Percentiles rank a stretch among this genome's conserved stretches.
phyloP scores from a whole-genome alignment of 2,329 filamentous ascomycete genomes.

The Aspergillus ruber region DNA sequence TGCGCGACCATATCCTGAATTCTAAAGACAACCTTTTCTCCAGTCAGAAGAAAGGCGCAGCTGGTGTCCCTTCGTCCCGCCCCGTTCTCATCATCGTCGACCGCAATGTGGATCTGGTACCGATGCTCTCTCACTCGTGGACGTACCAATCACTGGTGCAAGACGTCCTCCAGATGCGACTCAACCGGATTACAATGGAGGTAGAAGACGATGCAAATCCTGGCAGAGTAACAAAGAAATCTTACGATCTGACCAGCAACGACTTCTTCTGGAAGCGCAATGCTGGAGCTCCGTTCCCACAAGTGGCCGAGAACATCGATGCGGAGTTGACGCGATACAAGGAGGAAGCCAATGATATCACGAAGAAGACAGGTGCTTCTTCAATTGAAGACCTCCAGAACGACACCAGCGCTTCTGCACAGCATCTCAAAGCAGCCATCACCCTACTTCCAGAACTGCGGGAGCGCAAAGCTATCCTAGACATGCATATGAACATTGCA shows the following conservation, averaged over 20 bases:
- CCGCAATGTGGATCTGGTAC: slow-evolving; percentile 88
- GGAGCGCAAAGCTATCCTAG: slow-evolving; percentile 84
- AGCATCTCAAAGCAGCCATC: slow-evolving; percentile 93
- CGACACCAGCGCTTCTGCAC: slow-evolving; percentile 80
- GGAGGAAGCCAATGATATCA: slow-evolving; percentile 89
- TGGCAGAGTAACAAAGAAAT: slow-evolving; percentile 70
- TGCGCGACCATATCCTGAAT: slow-evolving; percentile 93
- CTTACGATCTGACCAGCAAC: slow-evolving; percentile 80
- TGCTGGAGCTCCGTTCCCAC: slow-evolving; percentile 81
- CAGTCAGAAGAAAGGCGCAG: slow-evolving; percentile 52
- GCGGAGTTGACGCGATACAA: slow-evolving; percentile 90
- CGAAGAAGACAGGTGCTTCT: slow-evolving; percentile 87
- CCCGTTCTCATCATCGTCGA: slow-evolving; percentile 92
- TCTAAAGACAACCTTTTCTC: slow-evolving; percentile 98
- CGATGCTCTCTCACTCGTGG: slow-evolving; percentile 98
- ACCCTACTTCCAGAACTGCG: slow-evolving; percentile 84
- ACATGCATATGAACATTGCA: slow-evolving; percentile 99
- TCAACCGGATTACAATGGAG: slow-evolving; percentile 93
- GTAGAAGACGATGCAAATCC: slow-evolving; percentile 71
- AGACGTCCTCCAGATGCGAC: slow-evolving; percentile 68
- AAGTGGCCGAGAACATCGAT: slow-evolving; percentile 94
- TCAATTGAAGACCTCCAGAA: slow-evolving; percentile 89
- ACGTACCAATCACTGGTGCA: slow-evolving; percentile 81
- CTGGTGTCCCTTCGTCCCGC: slow-evolving; percentile 63
- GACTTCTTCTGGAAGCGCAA: slow-evolving; percentile 98